These are phyloP conservation scores for Cetradonia linearis DNA, from an alignment of 495 filamentous ascomycete species.

Conservation along the genomic window DNA sequence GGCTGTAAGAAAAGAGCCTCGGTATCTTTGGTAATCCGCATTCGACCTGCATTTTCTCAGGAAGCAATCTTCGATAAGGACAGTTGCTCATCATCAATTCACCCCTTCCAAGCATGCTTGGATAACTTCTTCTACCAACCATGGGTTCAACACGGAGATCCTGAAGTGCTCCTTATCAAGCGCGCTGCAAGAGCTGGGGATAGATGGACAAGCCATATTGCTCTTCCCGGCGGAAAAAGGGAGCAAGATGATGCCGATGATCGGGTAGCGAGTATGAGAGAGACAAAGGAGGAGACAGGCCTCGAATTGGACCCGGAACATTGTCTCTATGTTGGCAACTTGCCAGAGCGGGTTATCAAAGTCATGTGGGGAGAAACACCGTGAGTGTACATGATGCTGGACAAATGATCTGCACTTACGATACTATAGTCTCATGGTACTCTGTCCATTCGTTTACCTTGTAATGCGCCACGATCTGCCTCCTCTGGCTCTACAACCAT, in stretches of 20 bases:
- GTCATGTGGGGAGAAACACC: slow-evolving; percentile 61
- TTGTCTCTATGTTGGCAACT: slow-evolving; percentile 52
- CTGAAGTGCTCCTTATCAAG: slow-evolving; percentile 71
- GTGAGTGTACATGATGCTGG: slow-evolving; percentile 34
- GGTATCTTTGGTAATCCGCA: slow-evolving; percentile 60
- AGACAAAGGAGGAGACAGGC: slow-evolving; percentile 64
- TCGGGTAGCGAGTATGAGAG: slow-evolving; percentile 53
- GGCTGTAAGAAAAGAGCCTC: slow-evolving; percentile 57
- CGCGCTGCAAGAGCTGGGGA: slow-evolving; percentile 60
- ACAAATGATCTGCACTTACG: slow-evolving; percentile 12
- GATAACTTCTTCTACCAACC: slow-evolving; percentile 54
- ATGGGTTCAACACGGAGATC: slow-evolving; percentile 66
- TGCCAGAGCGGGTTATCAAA: slow-evolving; percentile 64
- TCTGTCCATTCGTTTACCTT: slow-evolving; percentile 67
- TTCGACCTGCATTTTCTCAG: slow-evolving; percentile 51
- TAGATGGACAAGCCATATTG: slow-evolving; percentile 68
- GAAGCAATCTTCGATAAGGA: slow-evolving; percentile 37
- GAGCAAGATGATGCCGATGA: slow-evolving; percentile 61
- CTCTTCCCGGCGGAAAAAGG: slow-evolving; percentile 61
- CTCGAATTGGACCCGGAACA: slow-evolving; percentile 48
- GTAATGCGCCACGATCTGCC: slow-evolving; percentile 48
- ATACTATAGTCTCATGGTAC: slow-evolving; percentile 58
- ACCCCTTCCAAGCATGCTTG: slow-evolving; percentile 35
- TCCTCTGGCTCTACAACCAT: slow-evolving; percentile 53
- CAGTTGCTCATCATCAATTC: slow-evolving; percentile 27